These are phyloP conservation scores for Phaeosphaeriaceae sp. DNA, from an alignment of 2,329 filamentous ascomycete species.

Conservation along the genomic window DNA sequence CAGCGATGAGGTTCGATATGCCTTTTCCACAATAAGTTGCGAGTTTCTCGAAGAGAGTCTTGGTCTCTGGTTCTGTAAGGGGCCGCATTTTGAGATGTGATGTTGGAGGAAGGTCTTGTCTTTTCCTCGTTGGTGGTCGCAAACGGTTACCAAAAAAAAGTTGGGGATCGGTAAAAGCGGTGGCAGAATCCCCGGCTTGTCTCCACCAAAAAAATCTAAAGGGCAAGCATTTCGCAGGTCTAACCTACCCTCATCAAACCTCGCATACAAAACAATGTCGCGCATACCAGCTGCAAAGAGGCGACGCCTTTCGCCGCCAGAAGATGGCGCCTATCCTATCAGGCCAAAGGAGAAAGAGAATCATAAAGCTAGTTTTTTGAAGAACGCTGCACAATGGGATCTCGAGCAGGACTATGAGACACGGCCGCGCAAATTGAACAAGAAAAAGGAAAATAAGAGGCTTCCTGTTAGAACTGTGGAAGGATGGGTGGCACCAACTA, in stretches of 20 bases:
- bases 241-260: constrained; percentile 1
- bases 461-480: constrained; percentile 87
- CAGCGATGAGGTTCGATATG: constrained; percentile 73
- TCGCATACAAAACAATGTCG: constrained; percentile 33
- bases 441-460: constrained; percentile 73
- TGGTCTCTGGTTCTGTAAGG: constrained; percentile 79
- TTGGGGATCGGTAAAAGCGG: no score
- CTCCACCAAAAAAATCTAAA: constrained; percentile 32
- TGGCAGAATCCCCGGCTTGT: no score
- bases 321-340: constrained; percentile 25
- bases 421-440: constrained; percentile 75
- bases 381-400: constrained; percentile 82
- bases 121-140: background rate
- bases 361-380: constrained; percentile 65
- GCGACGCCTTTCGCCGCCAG: constrained; percentile 46
- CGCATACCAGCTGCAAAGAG: constrained; percentile 45
- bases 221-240: constrained; percentile 8
- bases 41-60: constrained; percentile 87
- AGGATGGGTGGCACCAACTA: constrained; percentile 69
- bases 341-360: constrained; percentile 17
- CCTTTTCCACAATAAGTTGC: constrained; percentile 91
- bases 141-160: no score
- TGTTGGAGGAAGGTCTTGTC: constrained; percentile 6
- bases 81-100: constrained; percentile 68
- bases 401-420: constrained; percentile 91